Evolutionary conservation across 2,329 filamentous ascomycete species (phyloP).

Genomic region (Calonectria ilicicola): DNA sequence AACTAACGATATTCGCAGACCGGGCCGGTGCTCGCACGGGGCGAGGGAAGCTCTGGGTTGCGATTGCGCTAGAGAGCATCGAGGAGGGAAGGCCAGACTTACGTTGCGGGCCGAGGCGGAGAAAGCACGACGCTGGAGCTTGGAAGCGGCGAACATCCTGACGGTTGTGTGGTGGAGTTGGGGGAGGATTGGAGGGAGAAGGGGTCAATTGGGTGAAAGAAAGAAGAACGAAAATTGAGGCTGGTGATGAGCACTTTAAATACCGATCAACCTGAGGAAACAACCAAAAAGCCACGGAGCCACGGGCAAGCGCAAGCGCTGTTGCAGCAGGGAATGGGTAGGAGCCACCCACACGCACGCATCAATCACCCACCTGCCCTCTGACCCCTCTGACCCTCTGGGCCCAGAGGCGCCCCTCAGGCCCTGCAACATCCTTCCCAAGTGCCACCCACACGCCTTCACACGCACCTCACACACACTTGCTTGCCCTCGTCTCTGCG

Average conservation of each 20-base stretch:
- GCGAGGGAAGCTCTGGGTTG: slow-evolving; percentile 6
- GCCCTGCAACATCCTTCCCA: neutral
- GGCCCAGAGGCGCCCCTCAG: too few species aligned
- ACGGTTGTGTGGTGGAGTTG: slow-evolving; percentile 37
- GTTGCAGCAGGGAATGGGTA: slow-evolving; percentile 19
- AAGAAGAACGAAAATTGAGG: slow-evolving; percentile 32
- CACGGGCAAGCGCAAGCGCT: slow-evolving; percentile 26
- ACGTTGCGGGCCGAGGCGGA: slow-evolving; percentile 84
- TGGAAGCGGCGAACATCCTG: slow-evolving; percentile 80
- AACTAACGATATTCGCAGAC: neutral
- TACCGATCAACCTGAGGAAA: slow-evolving; percentile 23
- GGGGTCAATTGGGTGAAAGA: slow-evolving; percentile 33
- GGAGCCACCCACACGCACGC: slow-evolving; percentile 20
- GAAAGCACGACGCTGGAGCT: slow-evolving; percentile 82
- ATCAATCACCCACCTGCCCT: neutral
- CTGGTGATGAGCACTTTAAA: slow-evolving; percentile 35
- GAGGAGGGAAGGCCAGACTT: slow-evolving; percentile 49
- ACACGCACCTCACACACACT: too few species aligned
- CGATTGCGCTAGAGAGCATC: slow-evolving; percentile 9
- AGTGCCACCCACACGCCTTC: slow-evolving; percentile 9
- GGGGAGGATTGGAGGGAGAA: slow-evolving; percentile 31
- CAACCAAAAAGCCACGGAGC: slow-evolving; percentile 23
- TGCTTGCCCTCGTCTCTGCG: neutral
- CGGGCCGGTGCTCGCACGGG: slow-evolving; percentile 6
- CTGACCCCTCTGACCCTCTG: too few species aligned